phyloP scores from a whole-genome alignment of 371 early-diverging fungal genomes.

The Cokeromyces recurvatus region DNA sequence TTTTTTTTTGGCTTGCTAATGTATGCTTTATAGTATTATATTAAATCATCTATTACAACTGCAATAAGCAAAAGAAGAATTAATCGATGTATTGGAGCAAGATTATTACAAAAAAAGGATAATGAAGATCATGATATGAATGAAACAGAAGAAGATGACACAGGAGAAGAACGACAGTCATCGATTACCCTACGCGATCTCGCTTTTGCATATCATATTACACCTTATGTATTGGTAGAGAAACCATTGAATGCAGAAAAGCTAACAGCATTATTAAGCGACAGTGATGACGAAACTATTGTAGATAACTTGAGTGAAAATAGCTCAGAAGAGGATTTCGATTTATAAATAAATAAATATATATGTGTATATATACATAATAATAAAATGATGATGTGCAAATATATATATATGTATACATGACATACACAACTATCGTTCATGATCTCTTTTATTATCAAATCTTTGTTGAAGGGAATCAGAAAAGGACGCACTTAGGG shows the following conservation, averaged over 20 bases:
- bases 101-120: constrained; percentile 13
- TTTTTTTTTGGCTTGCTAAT: not conserved
- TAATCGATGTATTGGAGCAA: constrained; percentile 64
- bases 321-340: constrained; percentile 11
- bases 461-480: constrained; percentile 18
- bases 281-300: constrained; percentile 50
- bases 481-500: constrained; percentile 28
- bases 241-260: constrained; percentile 65
- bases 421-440: too few species aligned
- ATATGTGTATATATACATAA: too few species aligned
- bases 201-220: constrained; percentile 62
- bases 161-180: constrained; percentile 1
- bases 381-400: too few species aligned
- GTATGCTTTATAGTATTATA: constrained; percentile 46
- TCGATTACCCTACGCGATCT: constrained; percentile 45
- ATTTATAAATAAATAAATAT: not conserved
- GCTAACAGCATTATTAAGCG: constrained; percentile 51
- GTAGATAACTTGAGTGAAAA: constrained; percentile 23
- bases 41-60: constrained; percentile 69
- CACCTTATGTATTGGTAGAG: constrained; percentile 67
- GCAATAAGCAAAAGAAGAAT: constrained; percentile 65
- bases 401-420: too few species aligned
- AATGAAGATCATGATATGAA: not conserved
- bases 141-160: constrained; percentile 8
- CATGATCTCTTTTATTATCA: too few species aligned